Percentiles rank a stretch among this genome's conserved stretches.
Evolutionary conservation across 768 basidiomycete species (phyloP).

Genomic region (Lactarius indigo): DNA sequence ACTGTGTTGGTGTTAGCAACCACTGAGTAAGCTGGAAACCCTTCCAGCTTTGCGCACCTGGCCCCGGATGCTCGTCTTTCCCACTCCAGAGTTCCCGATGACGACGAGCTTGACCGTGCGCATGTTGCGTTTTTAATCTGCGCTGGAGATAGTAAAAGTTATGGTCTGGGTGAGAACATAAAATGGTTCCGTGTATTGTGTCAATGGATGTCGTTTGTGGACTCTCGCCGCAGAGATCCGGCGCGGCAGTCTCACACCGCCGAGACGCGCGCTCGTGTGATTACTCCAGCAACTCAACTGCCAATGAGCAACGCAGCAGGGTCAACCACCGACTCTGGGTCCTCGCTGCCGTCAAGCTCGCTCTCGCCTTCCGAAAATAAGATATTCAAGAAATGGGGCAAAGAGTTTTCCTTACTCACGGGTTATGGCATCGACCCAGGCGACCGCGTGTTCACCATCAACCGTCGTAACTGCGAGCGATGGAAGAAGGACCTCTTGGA

Average conservation of each 20-base stretch:
- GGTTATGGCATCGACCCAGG: constrained; percentile 48
- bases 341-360: not conserved
- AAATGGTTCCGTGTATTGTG: not conserved
- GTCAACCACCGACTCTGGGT: not conserved
- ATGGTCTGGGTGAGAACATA: not conserved
- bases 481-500: constrained; percentile 48
- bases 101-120: constrained; percentile 78
- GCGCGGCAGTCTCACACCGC: not conserved
- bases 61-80: constrained; percentile 76
- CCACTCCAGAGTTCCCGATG: constrained; percentile 80
- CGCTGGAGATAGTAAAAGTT: not conserved
- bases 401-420: constrained; percentile 45
- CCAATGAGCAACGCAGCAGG: constrained; percentile 1
- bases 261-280: not conserved
- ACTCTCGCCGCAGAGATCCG: not conserved
- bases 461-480: constrained; percentile 46
- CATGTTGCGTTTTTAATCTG: constrained; percentile 36
- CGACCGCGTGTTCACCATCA: constrained; percentile 37
- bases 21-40: not conserved
- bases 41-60: constrained; percentile 45
- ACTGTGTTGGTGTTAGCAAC: constrained; percentile 40
- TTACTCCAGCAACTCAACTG: not conserved
- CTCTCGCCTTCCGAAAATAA: constrained; percentile 27
- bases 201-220: not conserved
- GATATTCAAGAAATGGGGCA: constrained; percentile 50